Evolutionary conservation across 805 yeast species (phyloP), one percentile per base, ranked within the genome.

Genomic region (Saturnispora sanitii): DNA sequence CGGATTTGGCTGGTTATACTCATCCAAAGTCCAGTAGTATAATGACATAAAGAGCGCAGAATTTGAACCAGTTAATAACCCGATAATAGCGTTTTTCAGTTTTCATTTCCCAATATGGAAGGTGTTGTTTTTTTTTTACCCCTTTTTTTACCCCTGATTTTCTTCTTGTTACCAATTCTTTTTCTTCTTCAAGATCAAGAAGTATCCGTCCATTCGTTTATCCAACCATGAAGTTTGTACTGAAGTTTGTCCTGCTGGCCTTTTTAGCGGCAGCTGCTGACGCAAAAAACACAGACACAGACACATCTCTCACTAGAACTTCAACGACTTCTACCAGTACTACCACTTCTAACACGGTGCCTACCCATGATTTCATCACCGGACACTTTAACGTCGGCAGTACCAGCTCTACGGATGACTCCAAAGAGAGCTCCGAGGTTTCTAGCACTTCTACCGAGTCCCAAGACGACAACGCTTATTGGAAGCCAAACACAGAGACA

Each of bases 121-220:
- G 6, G 25, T 12, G 19, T 12, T 19, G 26, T 17, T 29, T 33
- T 35, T 18, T 26, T 35, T 28, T 32, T 31, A 31, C 36, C 41
- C 41, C 41, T 32, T 38, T 38, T 38, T 38, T 31, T n/a, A 4
- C 35, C 41, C 36, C 32, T 31, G 31, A 32, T 38, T 38, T 23
- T 26, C 30, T 32, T 29, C 27, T 23, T 4, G 17, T 12, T 23
- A 6, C 6, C 5, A 29, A 29, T 15, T 29, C 20, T 6, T 16
- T 6, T 19, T 29, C 20, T n/a, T 17, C 20, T 29, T 23, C 26
- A 23, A 23, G 26, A 15, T 29, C 9, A 4, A 6, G 9, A 17
- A 8, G 15, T 17, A 7, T n/a, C 19, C n/a, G n/a, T n/a, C 8
- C 33, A 29, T 29, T 29, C 33, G 6, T 29, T 17, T 29, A 29